phyloP scores from a whole-genome alignment of 2,329 filamentous ascomycete species.

The Aspergillus novoparasiticus region DNA sequence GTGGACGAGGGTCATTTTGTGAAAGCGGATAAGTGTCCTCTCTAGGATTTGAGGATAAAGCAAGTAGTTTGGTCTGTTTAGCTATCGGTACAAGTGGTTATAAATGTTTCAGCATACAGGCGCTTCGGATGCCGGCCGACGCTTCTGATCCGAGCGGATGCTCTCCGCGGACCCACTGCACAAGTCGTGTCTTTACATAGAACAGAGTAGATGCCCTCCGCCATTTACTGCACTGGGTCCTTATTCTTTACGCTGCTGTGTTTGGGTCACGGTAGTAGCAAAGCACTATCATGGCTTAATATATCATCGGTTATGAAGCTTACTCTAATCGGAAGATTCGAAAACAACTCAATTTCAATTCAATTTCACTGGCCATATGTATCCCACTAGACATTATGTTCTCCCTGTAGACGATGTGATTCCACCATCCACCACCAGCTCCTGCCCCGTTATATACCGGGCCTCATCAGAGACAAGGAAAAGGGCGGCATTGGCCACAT shows the following conservation, averaged over 20 bases:
- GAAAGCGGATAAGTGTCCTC: background rate
- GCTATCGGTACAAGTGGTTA: background rate
- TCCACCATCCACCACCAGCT: slow-evolving; percentile 41
- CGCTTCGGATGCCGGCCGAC: background rate
- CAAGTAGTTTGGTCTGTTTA: background rate
- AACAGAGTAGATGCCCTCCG: no score
- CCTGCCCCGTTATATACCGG: slow-evolving; percentile 38
- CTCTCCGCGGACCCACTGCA: background rate
- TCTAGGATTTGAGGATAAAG: background rate
- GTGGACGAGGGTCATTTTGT: slow-evolving; percentile 7
- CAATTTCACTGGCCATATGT: background rate
- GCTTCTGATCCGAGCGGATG: background rate
- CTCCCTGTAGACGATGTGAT: slow-evolving; percentile 31
- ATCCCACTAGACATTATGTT: background rate
- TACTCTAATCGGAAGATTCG: background rate
- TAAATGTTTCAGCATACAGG: background rate
- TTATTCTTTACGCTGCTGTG: no score
- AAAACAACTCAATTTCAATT: background rate
- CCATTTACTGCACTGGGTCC: no score
- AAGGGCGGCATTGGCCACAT: slow-evolving; percentile 36
- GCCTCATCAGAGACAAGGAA: slow-evolving; percentile 35
- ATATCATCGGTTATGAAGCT: background rate
- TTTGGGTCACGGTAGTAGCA: fast-evolving
- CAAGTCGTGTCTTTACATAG: background rate
- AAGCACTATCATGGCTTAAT: background rate